A percentile compares a stretch with the other conserved stretches of the same genome.
phyloP scores from a whole-genome alignment of 2,329 filamentous ascomycete genomes.

The Thielaviopsis euricoi region DNA sequence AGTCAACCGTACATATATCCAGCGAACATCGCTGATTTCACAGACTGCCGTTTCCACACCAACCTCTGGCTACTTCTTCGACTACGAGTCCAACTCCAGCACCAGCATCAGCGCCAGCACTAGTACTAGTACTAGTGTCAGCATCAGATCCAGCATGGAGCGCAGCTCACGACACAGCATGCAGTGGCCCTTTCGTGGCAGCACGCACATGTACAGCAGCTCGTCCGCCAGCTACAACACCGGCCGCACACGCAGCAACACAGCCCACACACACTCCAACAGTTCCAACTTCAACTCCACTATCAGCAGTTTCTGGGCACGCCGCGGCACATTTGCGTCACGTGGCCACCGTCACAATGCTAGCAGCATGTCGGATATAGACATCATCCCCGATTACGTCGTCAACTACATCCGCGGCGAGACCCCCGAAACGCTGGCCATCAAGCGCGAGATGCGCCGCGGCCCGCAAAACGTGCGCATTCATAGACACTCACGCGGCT shows the following conservation, averaged over 20 bases:
- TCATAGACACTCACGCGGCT: conserved; percentile 7
- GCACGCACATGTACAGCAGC: conserved; percentile 4
- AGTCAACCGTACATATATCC: not conserved
- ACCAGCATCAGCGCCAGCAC: too few species aligned
- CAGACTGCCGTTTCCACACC: not conserved
- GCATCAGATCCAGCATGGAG: not conserved
- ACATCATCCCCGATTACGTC: conserved; percentile 38
- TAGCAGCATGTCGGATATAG: conserved; percentile 22
- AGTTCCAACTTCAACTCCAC: conserved; percentile 2
- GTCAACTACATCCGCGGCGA: conserved; percentile 38
- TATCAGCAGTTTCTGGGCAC: conserved; percentile 8
- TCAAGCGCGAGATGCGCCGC: conserved; percentile 23
- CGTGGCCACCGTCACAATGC: conserved; percentile 11
- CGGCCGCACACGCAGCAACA: not conserved
- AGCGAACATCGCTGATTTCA: not conserved
- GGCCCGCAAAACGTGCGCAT: conserved; percentile 7
- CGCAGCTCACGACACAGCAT: conserved; percentile 5
- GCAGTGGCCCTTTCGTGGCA: conserved; percentile 13
- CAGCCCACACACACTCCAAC: not conserved
- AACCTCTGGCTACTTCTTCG: not conserved
- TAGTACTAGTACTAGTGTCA: not conserved
- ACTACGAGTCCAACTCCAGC: not conserved
- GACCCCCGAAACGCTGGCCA: conserved; percentile 34
- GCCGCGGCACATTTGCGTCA: conserved; percentile 4
- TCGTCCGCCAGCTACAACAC: conserved; percentile 9